Percentiles rank a stretch among this genome's conserved stretches.
phyloP scores from a whole-genome alignment of 2,329 filamentous ascomycete species.

The Didymella sp. region DNA sequence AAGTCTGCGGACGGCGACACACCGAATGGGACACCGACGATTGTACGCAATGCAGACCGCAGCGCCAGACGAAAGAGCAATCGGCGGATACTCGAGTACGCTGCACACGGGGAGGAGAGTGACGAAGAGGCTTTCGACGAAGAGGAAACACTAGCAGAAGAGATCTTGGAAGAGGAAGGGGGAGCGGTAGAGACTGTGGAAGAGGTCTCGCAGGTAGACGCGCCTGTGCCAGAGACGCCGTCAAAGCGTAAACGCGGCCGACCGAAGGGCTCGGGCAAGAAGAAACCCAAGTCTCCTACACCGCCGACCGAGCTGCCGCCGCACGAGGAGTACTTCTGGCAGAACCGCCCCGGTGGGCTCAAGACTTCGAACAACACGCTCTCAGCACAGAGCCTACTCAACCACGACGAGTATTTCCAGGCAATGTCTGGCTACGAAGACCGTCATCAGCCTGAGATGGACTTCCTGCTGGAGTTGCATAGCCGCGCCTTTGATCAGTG shows the following conservation, averaged over 20 bases:
- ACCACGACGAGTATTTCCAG: constrained; percentile 90
- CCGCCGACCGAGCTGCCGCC: constrained; percentile 82
- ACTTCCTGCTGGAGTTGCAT: constrained; percentile 77
- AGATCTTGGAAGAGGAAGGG: constrained; percentile 69
- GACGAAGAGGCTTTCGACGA: constrained; percentile 73
- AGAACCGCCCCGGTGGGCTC: constrained; percentile 80
- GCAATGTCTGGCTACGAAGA: constrained; percentile 70
- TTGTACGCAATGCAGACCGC: constrained; percentile 75
- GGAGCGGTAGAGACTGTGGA: constrained; percentile 43
- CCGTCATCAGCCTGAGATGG: constrained; percentile 72
- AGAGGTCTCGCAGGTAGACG: constrained; percentile 35
- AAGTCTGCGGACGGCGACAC: constrained; percentile 47
- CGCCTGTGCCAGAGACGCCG: constrained; percentile 59
- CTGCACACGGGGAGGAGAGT: constrained; percentile 67
- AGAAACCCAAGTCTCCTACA: constrained; percentile 72
- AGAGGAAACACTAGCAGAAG: constrained; percentile 70
- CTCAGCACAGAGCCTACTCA: constrained; percentile 75
- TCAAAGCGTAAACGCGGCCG: constrained; percentile 60
- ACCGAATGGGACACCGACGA: constrained; percentile 63
- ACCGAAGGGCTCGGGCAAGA: constrained; percentile 38
- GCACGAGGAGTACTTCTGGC: constrained; percentile 91
- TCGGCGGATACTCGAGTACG: constrained; percentile 74
- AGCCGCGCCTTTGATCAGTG: constrained; percentile 86
- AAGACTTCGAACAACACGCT: constrained; percentile 91
- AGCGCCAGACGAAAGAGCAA: constrained; percentile 89